Percentiles rank a stretch among this genome's conserved stretches.
Evolutionary conservation across 1,284 basidiomycete species (phyloP).

Genomic region (Ceratobasidium sp.): DNA sequence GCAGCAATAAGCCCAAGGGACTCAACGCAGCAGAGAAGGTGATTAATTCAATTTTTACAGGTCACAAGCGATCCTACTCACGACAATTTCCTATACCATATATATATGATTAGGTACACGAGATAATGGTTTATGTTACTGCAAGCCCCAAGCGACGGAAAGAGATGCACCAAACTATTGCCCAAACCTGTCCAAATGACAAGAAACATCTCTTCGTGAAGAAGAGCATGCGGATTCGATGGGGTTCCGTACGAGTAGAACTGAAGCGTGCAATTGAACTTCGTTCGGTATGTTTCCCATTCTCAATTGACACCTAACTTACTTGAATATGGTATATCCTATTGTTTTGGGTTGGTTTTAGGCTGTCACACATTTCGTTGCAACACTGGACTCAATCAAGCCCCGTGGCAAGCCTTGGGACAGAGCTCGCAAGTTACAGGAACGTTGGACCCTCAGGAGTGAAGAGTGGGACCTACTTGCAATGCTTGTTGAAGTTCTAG

Average conservation of each 20-base stretch:
- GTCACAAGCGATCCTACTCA: too few relatives aligned
- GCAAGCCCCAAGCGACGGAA: slow-evolving; percentile 4
- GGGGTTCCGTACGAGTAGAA: neutral
- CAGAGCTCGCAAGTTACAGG: neutral
- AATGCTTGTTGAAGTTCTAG: neutral
- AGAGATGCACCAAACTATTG: neutral
- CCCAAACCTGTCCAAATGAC: neutral
- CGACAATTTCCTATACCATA: neutral
- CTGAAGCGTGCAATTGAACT: slow-evolving; percentile 6
- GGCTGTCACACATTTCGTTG: neutral
- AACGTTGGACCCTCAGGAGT: neutral
- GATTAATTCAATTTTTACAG: neutral
- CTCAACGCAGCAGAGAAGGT: slow-evolving; percentile 2
- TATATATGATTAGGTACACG: neutral
- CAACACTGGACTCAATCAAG: neutral
- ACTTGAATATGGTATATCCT: too few relatives aligned
- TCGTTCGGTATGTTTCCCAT: neutral
- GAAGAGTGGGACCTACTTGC: neutral
- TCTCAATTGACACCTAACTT: neutral
- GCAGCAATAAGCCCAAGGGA: neutral
- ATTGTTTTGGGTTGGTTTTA: neutral
- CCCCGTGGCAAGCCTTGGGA: neutral
- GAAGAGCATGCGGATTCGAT: neutral
- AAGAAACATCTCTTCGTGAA: neutral
- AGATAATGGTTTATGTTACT: neutral